Evolutionary conservation across 2,329 filamentous ascomycete genomes (phyloP).

Genomic region (Cercospora zeae-maydis): DNA sequence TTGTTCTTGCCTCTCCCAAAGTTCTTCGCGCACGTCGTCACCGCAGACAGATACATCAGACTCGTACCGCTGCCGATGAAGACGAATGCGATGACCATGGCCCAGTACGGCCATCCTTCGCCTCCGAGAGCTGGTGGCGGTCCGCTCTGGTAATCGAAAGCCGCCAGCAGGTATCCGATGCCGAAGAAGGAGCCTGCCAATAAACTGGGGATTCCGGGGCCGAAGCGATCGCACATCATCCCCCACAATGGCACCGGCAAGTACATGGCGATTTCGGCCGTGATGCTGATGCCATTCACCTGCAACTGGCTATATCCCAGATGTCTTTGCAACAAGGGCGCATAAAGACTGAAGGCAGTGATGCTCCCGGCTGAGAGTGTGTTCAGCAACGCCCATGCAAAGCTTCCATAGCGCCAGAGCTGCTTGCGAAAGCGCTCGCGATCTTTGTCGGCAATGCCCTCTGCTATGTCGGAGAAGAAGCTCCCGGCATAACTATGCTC

Average conservation of each 20-base stretch:
- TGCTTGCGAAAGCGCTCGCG: slow-evolving; percentile 53
- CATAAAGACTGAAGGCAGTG: slow-evolving; percentile 91
- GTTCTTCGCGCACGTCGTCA: slow-evolving; percentile 98
- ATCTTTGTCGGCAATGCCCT: slow-evolving; percentile 58
- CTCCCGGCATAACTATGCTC: slow-evolving; percentile 48
- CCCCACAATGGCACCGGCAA: slow-evolving; percentile 86
- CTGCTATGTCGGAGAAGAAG: slow-evolving; percentile 60
- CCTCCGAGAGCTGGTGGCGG: slow-evolving; percentile 51
- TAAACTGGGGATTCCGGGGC: slow-evolving; percentile 72
- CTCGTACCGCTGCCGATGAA: slow-evolving; percentile 79
- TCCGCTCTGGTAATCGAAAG: slow-evolving; percentile 66
- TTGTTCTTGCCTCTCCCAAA: slow-evolving; percentile 86
- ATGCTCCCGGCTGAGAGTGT: slow-evolving; percentile 85
- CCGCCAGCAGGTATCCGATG: slow-evolving; percentile 76
- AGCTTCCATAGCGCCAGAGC: slow-evolving; percentile 53
- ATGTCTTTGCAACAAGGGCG: slow-evolving; percentile 79
- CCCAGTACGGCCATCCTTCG: slow-evolving; percentile 66
- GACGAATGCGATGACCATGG: slow-evolving; percentile 84
- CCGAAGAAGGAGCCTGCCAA: slow-evolving; percentile 72
- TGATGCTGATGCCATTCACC: slow-evolving; percentile 85
- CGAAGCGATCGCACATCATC: slow-evolving; percentile 85
- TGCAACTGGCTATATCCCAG: slow-evolving; percentile 87
- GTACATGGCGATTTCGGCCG: slow-evolving; percentile 84
- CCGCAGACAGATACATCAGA: slow-evolving; percentile 81
- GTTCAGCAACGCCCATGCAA: slow-evolving; percentile 58